Evolutionary conservation across 176 grass and related monocot genomes (phyloP), one percentile per base, ranked within the genome.

Genomic region (Oryza coarctata): DNA sequence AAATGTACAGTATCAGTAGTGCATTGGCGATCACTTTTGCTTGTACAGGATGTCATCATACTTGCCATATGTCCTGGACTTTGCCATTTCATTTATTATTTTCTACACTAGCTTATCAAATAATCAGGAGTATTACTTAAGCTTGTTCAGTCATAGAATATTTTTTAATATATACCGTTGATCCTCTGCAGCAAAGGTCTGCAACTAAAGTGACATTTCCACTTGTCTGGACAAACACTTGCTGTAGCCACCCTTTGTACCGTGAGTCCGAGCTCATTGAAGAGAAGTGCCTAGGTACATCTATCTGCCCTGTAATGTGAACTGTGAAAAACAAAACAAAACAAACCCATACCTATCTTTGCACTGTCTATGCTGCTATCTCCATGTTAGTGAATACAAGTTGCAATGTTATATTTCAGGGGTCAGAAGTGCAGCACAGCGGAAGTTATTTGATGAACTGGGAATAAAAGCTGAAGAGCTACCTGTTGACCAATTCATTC

Each of bases 141-240:
- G n/a, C 10, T 49, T 73, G 32, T 65, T 39, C 4, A 9, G 7
- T 50, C 13, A 28, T 57, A 58, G 1, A 15, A 10, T 40, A 9
- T 67, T 47, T 52, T 47, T 6, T 85, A 50, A 65, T 28, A 22
- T 88, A 65, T 82, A 28, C 0, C 8, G 5, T 23, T 58, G 7
- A 58, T 28, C 75, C 32, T 74, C 89, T 60, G 47, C 82, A 94
- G 90, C 85, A 94, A 97, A 80, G 94, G 34, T 97, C 90, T 76
- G 65, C 81, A 5, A 97, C 92, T 81, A 97, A 97, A 50, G 90
- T 97, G 63, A 97, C 94, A 40, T 97, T 97, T 85, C 86, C 94
- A 85, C 86, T 94, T 62, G 92, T 87, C 33, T 97, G 94, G 92
- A 97, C 94, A 81, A 97, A 97, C 75, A 91, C 94, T 13, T 94